Base-by-base conservation (phyloP, 345 rosid species). In the Punica granatum region DNA sequence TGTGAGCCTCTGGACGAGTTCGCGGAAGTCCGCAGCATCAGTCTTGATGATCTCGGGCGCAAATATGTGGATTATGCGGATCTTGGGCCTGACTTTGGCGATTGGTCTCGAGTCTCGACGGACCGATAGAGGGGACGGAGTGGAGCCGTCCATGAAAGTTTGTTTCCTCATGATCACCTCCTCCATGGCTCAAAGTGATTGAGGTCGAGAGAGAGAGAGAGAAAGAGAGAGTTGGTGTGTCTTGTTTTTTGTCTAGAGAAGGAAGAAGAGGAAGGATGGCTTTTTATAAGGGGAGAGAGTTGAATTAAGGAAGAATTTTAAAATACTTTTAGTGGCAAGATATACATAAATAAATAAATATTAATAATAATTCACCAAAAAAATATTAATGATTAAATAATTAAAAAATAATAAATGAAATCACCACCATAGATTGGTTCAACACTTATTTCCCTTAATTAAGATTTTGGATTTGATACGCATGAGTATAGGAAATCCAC, bases 11-110 rank as follows among this genome's bases (percentile, higher is more conserved):
- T 81, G 85, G 19, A 81, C 82, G 30, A 81, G 74, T 63, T 67
- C 82, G 41, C 85, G 76, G 67, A 81, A 81, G 70, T 81, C 76
- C 16, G 70, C 75, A 7, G 67, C 79, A 69, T 81, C 82, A 19
- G 85, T 78, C 80, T 78, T 78, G 68, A 81, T 81, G 78, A 81
- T 76, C 70, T 78, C 80, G 19, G 85, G 85, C 25, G 85, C 78
- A 30, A 81, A 76, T 63, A 81, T 73, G 76, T 78, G 85, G 68
- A 78, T 81, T 54, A 81, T 76, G 26, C 85, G 75, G 37, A 81
- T 72, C 68, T 73, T 76, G n/a, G 81, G 84, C 71, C 69, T 74
- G 44, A 31, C 51, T 68, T 77, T 67, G 70, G 76, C 60, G 21
- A 73, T 49, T 19, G 53, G 53, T 37, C 68, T 73, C 9, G 83